A percentile compares a stretch with the other conserved stretches of the same genome.
These are phyloP conservation scores for Alloascoidea africana DNA, from an alignment of 805 yeast species.

Conservation along the genomic window DNA sequence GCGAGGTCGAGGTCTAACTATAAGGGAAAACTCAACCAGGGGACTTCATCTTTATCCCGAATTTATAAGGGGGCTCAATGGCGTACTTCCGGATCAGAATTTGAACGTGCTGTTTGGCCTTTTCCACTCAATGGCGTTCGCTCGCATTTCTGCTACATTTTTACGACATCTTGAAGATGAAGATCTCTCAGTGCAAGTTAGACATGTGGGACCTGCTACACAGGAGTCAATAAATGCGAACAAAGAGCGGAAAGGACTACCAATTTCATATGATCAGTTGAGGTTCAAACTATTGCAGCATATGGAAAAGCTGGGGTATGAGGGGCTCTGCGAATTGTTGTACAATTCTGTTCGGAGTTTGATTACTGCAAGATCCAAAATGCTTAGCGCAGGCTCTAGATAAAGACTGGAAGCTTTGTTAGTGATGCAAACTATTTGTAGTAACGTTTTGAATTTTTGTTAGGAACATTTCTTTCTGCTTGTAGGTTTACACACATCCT, in stretches of 20 bases:
- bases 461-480: too few species aligned
- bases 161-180: constrained; percentile 32
- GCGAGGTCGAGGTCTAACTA: constrained; percentile 36
- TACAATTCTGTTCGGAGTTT: constrained; percentile 40
- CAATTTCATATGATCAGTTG: constrained; percentile 26
- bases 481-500: too few species aligned
- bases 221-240: constrained; percentile 23
- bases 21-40: constrained; percentile 17
- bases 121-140: constrained; percentile 36
- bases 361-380: constrained; percentile 1
- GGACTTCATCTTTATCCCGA: constrained; percentile 23
- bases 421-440: too few species aligned
- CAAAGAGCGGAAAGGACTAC: constrained; percentile 22
- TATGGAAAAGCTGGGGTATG: constrained; percentile 27
- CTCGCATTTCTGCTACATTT: constrained; percentile 25
- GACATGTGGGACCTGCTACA: constrained; percentile 41
- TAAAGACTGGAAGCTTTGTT: too few species aligned
- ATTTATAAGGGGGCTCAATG: constrained; percentile 8
- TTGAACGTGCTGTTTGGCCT: constrained; percentile 21
- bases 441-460: too few species aligned
- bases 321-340: constrained; percentile 32
- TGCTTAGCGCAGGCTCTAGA: too few species aligned
- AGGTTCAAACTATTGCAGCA: constrained; percentile 27
- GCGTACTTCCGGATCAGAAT: constrained; percentile 9
- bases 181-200: constrained; percentile 14